A percentile compares a stretch with the other conserved stretches of the same genome.
Evolutionary conservation across 2,329 filamentous ascomycete species (phyloP).

Genomic region (Juglanconis sp.): DNA sequence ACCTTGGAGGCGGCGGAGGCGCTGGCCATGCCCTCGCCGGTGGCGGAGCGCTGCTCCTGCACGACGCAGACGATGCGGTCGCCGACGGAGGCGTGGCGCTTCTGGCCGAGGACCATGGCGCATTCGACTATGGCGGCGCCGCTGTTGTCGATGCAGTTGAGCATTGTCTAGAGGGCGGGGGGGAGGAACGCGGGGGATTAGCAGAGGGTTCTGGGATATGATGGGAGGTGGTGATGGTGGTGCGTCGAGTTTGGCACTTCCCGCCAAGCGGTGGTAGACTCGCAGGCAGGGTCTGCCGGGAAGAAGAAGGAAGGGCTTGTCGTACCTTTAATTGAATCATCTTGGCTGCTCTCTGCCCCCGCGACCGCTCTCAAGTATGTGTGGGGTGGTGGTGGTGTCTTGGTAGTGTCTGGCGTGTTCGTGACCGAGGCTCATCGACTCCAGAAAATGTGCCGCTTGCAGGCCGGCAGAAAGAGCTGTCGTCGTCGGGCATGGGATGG

Average conservation of each 20-base stretch:
- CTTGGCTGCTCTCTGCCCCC: slow-evolving; percentile 37
- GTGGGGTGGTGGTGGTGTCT: slow-evolving; percentile 3
- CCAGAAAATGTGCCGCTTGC: slow-evolving; percentile 12
- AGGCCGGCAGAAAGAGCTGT: slow-evolving; percentile 4
- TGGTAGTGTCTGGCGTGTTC: not conserved
- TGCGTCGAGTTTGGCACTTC: too few species aligned
- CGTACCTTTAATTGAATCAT: slow-evolving; percentile 90
- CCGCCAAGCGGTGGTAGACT: slow-evolving; percentile 14
- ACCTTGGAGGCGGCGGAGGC: slow-evolving; percentile 84
- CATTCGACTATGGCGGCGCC: slow-evolving; percentile 97
- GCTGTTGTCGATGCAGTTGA: slow-evolving; percentile 99
- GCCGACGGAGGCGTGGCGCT: slow-evolving; percentile 83
- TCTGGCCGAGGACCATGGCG: slow-evolving; percentile 87
- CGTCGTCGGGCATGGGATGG: slow-evolving; percentile 5
- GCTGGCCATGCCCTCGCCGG: slow-evolving; percentile 63
- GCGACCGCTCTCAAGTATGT: slow-evolving; percentile 13
- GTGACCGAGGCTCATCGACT: not conserved
- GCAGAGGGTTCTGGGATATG: not conserved
- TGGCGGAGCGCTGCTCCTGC: slow-evolving; percentile 86
- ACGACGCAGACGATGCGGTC: slow-evolving; percentile 97
- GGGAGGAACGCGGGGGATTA: not conserved
- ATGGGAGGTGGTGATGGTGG: too few species aligned
- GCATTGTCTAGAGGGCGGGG: slow-evolving; percentile 66
- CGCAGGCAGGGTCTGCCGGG: not conserved
- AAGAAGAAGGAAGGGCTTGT: not conserved